These are phyloP conservation scores for Tremellales sp. DNA, from an alignment of 1,284 basidiomycete genomes.

Conservation along the genomic window DNA sequence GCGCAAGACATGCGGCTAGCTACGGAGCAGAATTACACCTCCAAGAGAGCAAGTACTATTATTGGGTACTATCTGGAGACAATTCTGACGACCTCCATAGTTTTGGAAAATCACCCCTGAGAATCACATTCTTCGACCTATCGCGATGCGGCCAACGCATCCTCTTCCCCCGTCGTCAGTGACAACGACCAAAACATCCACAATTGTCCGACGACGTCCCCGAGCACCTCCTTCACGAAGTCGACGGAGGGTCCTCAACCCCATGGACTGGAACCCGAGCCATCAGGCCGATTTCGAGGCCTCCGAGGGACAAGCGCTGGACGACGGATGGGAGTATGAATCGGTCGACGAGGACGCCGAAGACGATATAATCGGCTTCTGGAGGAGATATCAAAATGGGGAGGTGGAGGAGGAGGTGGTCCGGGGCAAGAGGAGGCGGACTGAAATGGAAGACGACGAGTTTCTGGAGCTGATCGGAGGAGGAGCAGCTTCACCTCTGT, in stretches of 20 bases:
- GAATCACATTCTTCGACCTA: slow-evolving; percentile 33
- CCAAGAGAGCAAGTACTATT: slow-evolving; percentile 23
- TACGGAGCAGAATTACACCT: slow-evolving; percentile 14
- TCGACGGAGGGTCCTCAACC: slow-evolving; percentile 34
- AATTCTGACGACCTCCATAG: slow-evolving; percentile 12
- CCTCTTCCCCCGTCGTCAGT: slow-evolving; percentile 19
- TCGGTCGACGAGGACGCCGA: slow-evolving; percentile 4
- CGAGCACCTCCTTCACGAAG: slow-evolving; percentile 14
- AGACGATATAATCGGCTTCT: slow-evolving; percentile 11
- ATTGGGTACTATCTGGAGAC: background rate
- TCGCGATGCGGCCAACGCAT: slow-evolving; percentile 38
- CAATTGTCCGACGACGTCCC: slow-evolving; percentile 1
- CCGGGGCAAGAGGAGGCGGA: slow-evolving; percentile 15
- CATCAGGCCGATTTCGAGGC: slow-evolving; percentile 13
- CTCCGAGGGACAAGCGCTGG: background rate
- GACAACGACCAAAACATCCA: background rate
- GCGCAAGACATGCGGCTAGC: slow-evolving; percentile 43
- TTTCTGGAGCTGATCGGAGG: slow-evolving; percentile 4
- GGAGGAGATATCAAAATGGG: slow-evolving; percentile 12
- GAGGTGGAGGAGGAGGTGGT: slow-evolving; percentile 23
- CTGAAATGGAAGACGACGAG: slow-evolving; percentile 1
- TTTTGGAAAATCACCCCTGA: slow-evolving; percentile 34
- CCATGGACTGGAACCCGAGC: slow-evolving; percentile 18
- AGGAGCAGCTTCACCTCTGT: slow-evolving; percentile 19
- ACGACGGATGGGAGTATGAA: slow-evolving; percentile 9